Conservation (phyloP, 129 eudicot species). For the Saposhnikovia divaricata region DNA sequence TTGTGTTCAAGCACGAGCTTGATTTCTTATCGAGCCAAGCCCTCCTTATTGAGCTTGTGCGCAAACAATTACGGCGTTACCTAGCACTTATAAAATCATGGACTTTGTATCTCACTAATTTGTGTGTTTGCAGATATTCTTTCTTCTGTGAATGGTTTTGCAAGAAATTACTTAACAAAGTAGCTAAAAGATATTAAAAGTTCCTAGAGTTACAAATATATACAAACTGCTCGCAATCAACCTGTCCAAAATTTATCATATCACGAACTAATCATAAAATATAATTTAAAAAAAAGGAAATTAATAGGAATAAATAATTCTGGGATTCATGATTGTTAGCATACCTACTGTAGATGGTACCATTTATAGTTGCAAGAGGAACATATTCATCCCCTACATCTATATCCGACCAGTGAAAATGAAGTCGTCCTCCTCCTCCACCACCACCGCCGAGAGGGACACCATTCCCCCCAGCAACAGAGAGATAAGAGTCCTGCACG, state of each 20-base stretch:
- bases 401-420: slow-evolving; percentile 84
- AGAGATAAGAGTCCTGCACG: slow-evolving; percentile 49
- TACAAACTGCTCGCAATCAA: not conserved
- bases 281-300: no score
- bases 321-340: not conserved
- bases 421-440: slow-evolving; percentile 87
- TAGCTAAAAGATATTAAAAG: not conserved
- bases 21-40: not conserved
- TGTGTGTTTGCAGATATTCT: not conserved
- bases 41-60: not conserved
- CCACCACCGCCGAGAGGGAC: slow-evolving; percentile 68
- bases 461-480: slow-evolving; percentile 72
- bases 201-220: not conserved
- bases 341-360: slow-evolving; percentile 53
- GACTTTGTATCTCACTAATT: not conserved
- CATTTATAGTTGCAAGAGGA: slow-evolving; percentile 60
- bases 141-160: not conserved
- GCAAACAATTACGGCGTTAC: not conserved
- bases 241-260: not conserved
- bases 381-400: slow-evolving; percentile 57
- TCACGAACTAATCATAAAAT: not conserved
- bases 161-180: not conserved
- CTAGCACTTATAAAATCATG: not conserved
- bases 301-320: not conserved
- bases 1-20: not conserved